Evolutionary conservation across 257 asterid species (phyloP), one percentile per base, ranked within the genome.

Genomic region (Gentiana dahurica): DNA sequence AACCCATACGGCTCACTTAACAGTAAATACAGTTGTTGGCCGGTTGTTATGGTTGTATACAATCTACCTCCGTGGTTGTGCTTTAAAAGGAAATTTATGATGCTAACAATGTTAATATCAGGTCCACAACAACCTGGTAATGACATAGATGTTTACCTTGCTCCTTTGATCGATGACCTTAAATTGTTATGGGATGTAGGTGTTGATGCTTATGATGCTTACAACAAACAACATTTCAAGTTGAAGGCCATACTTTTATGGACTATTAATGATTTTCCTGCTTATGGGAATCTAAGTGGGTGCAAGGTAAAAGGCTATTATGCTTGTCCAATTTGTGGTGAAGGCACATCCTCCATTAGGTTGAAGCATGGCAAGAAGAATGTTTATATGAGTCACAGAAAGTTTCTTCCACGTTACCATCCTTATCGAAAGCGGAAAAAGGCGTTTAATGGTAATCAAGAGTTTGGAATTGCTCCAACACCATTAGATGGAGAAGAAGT

Each of bases 221-320:
- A n/a, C n/a, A n/a, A n/a, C n/a, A n/a, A n/a, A n/a, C n/a, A n/a
- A n/a, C n/a, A n/a, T 36, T 47, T 60, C 36, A 36, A 34, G 12
- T 36, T 60, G 37, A 36, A 24, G 49, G 57, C 64, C 6, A 5
- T 37, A 24, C 39, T 65, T 5, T 3, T 65, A 6, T 65, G 54
- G 70, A 65, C 70, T 1, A 65, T 65, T 38, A 49, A 43, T 57
- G 59, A 57, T 43, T 65, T 65, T 10, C 59, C 2, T 4, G 59
- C 48, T 15, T 52, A 56, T 57, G 49, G 37, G 1, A 57, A 49
- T 55, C 38, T 65, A 37, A 49, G 9, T 0, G 55, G 68, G 3
- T 63, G 61, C 48, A 54, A 3, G 3, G 47, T 56, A 5, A 12
- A 43, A 1, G 34, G 65, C 8, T 6, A 6, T 3, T 1, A 2